phyloP scores from a whole-genome alignment of 2,329 filamentous ascomycete species.

The Emydomyces testavorans region DNA sequence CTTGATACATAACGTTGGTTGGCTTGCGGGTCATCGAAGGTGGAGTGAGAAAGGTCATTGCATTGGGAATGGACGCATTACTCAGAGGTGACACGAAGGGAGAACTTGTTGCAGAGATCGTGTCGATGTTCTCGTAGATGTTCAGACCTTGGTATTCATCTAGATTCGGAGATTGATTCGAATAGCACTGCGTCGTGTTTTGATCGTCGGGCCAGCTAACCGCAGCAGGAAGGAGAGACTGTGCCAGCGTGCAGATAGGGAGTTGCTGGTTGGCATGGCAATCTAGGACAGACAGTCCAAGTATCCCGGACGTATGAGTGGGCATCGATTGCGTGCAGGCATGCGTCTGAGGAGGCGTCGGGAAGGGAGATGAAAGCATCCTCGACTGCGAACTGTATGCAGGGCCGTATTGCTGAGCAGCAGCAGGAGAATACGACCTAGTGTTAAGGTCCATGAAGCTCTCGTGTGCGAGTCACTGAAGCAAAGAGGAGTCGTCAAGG shows the following conservation, averaged over 20 bases:
- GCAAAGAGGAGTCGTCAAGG: background rate
- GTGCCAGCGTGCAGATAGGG: conserved; percentile 16
- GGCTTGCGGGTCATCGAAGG: background rate
- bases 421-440: conserved; percentile 18
- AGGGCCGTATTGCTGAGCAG: conserved; percentile 15
- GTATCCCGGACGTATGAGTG: conserved; percentile 15
- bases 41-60: conserved; percentile 12
- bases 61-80: conserved; percentile 3
- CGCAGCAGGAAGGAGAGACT: conserved; percentile 18
- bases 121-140: conserved; percentile 21
- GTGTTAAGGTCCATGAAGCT: conserved; percentile 21
- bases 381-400: conserved; percentile 9
- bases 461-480: background rate
- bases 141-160: conserved; percentile 17
- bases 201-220: conserved; percentile 20
- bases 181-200: conserved; percentile 17
- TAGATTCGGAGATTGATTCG: conserved; percentile 19
- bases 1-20: conserved; percentile 5
- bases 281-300: background rate
- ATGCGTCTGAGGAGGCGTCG: conserved; percentile 18
- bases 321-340: conserved; percentile 13
- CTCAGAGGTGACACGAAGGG: conserved; percentile 15
- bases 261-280: conserved; percentile 8
- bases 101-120: conserved; percentile 19
- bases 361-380: conserved; percentile 19